Percentiles rank a stretch among this genome's conserved stretches.
phyloP scores from a whole-genome alignment of 2,329 filamentous ascomycete genomes.

The Daldinia sp. region DNA sequence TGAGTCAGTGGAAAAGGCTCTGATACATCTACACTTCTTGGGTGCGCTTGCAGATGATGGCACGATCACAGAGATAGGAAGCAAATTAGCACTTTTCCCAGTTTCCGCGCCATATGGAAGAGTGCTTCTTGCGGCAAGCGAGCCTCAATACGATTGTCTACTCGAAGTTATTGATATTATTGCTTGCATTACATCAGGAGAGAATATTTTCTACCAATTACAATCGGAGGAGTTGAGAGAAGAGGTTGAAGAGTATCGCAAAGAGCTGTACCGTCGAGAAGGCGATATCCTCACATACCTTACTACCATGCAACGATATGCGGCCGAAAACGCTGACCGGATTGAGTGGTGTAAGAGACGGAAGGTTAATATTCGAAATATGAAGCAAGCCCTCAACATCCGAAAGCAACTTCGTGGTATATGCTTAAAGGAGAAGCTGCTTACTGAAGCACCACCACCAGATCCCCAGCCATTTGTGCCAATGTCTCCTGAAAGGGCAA shows the following conservation, averaged over 20 bases:
- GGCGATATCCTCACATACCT: conserved; percentile 75
- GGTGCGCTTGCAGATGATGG: conserved; percentile 80
- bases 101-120: conserved; percentile 84
- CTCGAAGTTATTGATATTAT: conserved; percentile 88
- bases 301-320: conserved; percentile 72
- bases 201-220: conserved; percentile 72
- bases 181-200: conserved; percentile 71
- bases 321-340: conserved; percentile 67
- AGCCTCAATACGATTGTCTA: conserved; percentile 77
- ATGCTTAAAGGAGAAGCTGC: conserved; percentile 65
- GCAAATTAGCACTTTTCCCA: conserved; percentile 84
- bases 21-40: conserved; percentile 83
- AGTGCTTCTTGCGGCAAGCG: conserved; percentile 83
- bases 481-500: conserved; percentile 65
- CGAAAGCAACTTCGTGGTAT: conserved; percentile 70
- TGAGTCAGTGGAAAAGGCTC: conserved; percentile 83
- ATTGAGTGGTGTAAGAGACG: conserved; percentile 69
- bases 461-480: conserved; percentile 70
- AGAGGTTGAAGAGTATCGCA: conserved; percentile 64
- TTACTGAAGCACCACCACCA: conserved; percentile 59
- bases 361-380: conserved; percentile 69
- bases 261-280: conserved; percentile 70
- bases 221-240: conserved; percentile 69
- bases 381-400: conserved; percentile 72
- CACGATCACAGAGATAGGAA: conserved; percentile 78